Evolutionary conservation across 768 basidiomycete genomes (phyloP).

Genomic region (Harrya chromipes): DNA sequence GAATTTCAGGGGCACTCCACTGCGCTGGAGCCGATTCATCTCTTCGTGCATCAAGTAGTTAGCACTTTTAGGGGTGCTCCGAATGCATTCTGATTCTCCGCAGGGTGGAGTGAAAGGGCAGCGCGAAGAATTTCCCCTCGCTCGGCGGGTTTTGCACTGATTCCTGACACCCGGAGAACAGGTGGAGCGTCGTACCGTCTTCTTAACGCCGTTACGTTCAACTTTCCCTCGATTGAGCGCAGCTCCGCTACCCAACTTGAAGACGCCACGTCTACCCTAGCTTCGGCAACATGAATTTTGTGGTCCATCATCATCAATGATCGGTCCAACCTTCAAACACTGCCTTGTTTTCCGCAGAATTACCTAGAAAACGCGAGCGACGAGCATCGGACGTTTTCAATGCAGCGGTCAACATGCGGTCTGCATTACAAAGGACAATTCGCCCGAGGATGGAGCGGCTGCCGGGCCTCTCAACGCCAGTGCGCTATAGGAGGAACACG

Average conservation of each 20-base stretch:
- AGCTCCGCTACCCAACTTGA: not conserved
- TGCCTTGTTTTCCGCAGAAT: conserved; percentile 8
- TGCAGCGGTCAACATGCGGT: conserved; percentile 4
- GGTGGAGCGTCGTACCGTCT: not conserved
- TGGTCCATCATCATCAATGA: conserved; percentile 1
- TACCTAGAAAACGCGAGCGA: not conserved
- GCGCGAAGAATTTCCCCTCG: not conserved
- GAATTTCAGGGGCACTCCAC: conserved; percentile 2
- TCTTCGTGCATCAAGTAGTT: conserved; percentile 1
- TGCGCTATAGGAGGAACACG: conserved; percentile 9
- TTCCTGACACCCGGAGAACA: not conserved
- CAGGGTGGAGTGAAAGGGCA: not conserved
- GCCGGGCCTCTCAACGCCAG: conserved; percentile 11
- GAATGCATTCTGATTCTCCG: not conserved
- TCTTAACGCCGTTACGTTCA: conserved; percentile 1
- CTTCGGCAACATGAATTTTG: conserved; percentile 1
- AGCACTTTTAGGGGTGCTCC: not conserved
- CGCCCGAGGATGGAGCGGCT: conserved; percentile 4
- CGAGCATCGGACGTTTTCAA: conserved; percentile 3
- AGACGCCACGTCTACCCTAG: not conserved
- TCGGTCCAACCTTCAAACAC: conserved; percentile 12
- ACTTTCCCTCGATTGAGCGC: not conserved
- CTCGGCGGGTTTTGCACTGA: not conserved
- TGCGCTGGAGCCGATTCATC: conserved; percentile 1
- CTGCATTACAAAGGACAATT: not conserved